Percentiles rank a stretch among this genome's conserved stretches.
Conservation (phyloP, 805 yeast species). For the Sungouiella thailandica region DNA sequence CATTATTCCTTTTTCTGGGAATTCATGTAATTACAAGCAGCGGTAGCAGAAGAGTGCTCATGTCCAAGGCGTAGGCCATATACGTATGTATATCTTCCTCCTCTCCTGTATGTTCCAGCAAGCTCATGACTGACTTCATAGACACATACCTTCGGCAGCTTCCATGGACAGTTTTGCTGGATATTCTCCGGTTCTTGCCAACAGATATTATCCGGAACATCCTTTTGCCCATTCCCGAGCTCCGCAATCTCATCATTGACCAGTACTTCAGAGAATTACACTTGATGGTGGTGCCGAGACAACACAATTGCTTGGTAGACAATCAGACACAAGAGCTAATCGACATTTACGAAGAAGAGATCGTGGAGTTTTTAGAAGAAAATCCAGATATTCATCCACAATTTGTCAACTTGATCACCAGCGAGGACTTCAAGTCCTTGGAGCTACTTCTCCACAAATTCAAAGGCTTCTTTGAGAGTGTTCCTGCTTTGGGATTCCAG, state of each 20-base stretch:
- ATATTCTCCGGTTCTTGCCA: conserved; percentile 7
- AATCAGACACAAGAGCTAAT: conserved; percentile 8
- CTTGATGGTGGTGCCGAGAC: conserved; percentile 28
- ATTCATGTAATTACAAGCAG: no score
- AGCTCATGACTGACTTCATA: no score
- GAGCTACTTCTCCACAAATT: conserved; percentile 18
- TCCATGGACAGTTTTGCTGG: conserved; percentile 11
- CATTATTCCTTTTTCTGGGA: no score
- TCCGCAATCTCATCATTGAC: conserved; percentile 21
- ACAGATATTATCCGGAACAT: conserved; percentile 7
- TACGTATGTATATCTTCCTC: no score
- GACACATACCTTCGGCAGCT: conserved; percentile 7
- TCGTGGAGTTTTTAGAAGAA: conserved; percentile 25
- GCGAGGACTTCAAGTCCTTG: conserved; percentile 28
- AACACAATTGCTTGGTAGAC: conserved; percentile 10
- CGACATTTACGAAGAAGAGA: conserved; percentile 25
- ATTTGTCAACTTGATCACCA: conserved; percentile 22
- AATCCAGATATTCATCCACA: conserved; percentile 26
- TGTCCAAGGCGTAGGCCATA: no score
- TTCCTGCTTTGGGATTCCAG: conserved; percentile 21
- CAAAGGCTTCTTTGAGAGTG: conserved; percentile 14
- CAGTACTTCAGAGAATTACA: conserved; percentile 31
- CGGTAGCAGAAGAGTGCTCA: no score
- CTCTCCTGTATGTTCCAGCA: no score
- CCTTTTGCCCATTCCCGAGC: conserved; percentile 11